Base-by-base conservation (phyloP, 352 stramenopile species). In the Pythium biforme region DNA sequence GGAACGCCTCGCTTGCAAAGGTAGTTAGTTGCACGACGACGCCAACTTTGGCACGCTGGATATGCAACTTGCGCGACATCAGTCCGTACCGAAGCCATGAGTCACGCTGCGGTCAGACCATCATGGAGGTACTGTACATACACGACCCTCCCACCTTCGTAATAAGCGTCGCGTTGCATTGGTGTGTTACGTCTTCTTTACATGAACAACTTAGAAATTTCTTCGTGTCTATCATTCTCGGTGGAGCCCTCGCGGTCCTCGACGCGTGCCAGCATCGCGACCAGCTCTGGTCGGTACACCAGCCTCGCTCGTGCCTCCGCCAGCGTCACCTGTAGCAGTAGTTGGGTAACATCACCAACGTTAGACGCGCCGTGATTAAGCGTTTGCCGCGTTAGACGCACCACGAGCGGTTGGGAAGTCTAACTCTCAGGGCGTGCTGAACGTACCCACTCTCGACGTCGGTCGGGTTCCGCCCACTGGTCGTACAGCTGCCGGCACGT, bases 381-480 rank as follows among this genome's bases (percentile, higher is more conserved):
- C n/a, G n/a, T n/a, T n/a, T n/a, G n/a, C n/a, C n/a, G n/a, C n/a
- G n/a, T n/a, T n/a, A n/a, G n/a, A n/a, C n/a, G n/a, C n/a, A n/a
- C n/a, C n/a, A n/a, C n/a, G n/a, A n/a, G n/a, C n/a, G n/a, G n/a
- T n/a, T n/a, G n/a, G n/a, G n/a, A n/a, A n/a, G n/a, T n/a, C n/a
- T n/a, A n/a, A n/a, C n/a, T n/a, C n/a, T n/a, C n/a, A n/a, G n/a
- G 22, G 46, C 2, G 3, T 22, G 46, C 9, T 26, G 0, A 39
- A 54, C 37, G 39, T 61, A 87, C 81, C 82, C 82, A 92, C 48
- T 85, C 61, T 5, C 82, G 78, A 22, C 63, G 51, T 0, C 82
- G 76, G 3, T 62, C 76, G 48, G 74, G 75, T 65, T 92, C 82
- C 3, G 78, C 71, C 82, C 82, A 92, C 43, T 77, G 64, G 22